phyloP scores from a whole-genome alignment of 2,329 filamentous ascomycete genomes.

The Bipolaris zeicola region DNA sequence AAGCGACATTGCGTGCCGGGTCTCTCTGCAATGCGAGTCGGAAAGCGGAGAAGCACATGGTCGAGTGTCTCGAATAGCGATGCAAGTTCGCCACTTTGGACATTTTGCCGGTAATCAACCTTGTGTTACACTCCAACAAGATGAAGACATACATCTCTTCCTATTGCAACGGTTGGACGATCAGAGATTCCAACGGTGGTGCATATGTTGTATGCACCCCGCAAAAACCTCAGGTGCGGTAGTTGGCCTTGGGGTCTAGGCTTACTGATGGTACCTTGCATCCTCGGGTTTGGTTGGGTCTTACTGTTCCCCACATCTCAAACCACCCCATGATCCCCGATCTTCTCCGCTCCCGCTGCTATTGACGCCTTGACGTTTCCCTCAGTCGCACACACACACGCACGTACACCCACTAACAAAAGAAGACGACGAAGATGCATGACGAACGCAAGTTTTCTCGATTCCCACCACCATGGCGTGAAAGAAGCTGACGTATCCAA shows the following conservation, averaged over 20 bases:
- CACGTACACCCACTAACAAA: too few species aligned
- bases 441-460: slow-evolving; percentile 3
- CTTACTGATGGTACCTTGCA: slow-evolving; percentile 4
- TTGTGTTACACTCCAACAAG: background rate
- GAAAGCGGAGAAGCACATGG: too few species aligned
- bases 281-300: background rate
- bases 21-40: too few species aligned
- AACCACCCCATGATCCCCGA: background rate
- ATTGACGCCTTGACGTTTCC: too few species aligned
- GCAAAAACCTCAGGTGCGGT: slow-evolving; percentile 2
- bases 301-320: slow-evolving; percentile 4
- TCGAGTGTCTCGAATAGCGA: too few species aligned
- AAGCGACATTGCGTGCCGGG: too few species aligned
- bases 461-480: background rate
- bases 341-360: background rate
- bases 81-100: too few species aligned
- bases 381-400: too few species aligned
- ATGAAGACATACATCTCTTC: background rate
- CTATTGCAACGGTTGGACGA: background rate
- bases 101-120: background rate
- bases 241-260: background rate
- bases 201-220: slow-evolving; percentile 2
- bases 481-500: slow-evolving; percentile 13
- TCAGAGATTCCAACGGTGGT: too few species aligned
- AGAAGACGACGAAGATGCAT: background rate